phyloP scores from a whole-genome alignment of 768 basidiomycete genomes.

The Lactarius quietus region DNA sequence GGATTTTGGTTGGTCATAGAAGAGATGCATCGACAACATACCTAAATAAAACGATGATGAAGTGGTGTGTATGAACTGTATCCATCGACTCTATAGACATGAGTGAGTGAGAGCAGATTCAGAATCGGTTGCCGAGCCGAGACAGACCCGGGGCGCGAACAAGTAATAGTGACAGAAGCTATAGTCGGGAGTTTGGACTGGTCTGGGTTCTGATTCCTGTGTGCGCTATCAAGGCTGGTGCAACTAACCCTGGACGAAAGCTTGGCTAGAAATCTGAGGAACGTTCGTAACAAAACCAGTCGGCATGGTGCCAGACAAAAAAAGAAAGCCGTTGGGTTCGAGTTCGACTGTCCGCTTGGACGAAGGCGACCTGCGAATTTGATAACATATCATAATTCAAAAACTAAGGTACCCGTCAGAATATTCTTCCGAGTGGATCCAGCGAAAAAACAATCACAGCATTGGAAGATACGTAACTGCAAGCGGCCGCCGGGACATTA shows the following conservation, averaged over 20 bases:
- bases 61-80: not conserved
- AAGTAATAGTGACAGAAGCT: too few species aligned
- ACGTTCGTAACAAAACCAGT: too few species aligned
- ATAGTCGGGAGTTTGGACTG: too few species aligned
- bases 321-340: not conserved
- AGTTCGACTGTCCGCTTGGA: not conserved
- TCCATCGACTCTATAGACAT: not conserved
- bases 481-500: too few species aligned
- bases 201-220: too few species aligned
- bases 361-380: not conserved
- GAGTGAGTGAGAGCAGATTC: not conserved
- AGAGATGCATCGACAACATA: not conserved
- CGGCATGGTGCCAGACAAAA: not conserved
- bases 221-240: too few species aligned
- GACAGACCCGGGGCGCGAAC: too few species aligned
- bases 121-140: not conserved
- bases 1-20: constrained; percentile 13
- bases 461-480: too few species aligned
- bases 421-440: not conserved
- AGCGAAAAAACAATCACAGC: too few species aligned
- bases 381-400: not conserved
- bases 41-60: not conserved
- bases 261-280: too few species aligned
- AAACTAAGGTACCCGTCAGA: not conserved
- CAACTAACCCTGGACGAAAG: too few species aligned